Percentiles rank a stretch among this genome's conserved stretches.
Conservation (phyloP, 2,329 filamentous ascomycete genomes). For the Tolypocladium ovalisporum region DNA sequence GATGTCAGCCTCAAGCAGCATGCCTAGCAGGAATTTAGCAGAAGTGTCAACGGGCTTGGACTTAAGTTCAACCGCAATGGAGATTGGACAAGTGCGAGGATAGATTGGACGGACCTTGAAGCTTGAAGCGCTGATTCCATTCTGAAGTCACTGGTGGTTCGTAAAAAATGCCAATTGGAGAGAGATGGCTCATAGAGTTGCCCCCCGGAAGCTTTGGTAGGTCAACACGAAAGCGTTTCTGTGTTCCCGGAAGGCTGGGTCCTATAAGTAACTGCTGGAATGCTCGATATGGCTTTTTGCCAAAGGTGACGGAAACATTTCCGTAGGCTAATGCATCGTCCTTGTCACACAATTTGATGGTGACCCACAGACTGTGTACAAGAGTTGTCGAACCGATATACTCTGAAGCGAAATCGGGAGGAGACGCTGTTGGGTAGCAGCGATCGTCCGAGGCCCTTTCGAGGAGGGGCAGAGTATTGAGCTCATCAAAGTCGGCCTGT, state of each 20-base stretch:
- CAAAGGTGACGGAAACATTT: too few species aligned
- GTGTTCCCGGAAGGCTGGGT: not conserved
- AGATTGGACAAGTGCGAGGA: too few species aligned
- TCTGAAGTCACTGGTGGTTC: not conserved
- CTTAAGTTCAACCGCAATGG: too few species aligned
- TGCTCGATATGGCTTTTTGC: too few species aligned
- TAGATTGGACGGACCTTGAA: not conserved
- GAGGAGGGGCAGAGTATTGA: too few species aligned
- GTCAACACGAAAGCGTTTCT: not conserved
- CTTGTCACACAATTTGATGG: not conserved
- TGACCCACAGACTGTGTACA: not conserved
- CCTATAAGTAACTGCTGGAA: not conserved
- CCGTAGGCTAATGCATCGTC: too few species aligned
- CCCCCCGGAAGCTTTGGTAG: not conserved
- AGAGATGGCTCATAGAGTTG: not conserved
- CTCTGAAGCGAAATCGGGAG: not conserved
- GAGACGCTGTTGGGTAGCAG: not conserved
- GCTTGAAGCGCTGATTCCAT: not conserved
- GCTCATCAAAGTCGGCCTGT: too few species aligned
- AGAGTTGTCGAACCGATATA: not conserved
- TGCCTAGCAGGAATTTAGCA: not conserved
- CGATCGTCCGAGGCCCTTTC: not conserved
- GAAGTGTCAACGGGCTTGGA: too few species aligned
- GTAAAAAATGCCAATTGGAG: not conserved
- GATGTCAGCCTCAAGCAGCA: not conserved